Conservation (phyloP, 163 green algal species). For the Scenedesmus sp. region DNA sequence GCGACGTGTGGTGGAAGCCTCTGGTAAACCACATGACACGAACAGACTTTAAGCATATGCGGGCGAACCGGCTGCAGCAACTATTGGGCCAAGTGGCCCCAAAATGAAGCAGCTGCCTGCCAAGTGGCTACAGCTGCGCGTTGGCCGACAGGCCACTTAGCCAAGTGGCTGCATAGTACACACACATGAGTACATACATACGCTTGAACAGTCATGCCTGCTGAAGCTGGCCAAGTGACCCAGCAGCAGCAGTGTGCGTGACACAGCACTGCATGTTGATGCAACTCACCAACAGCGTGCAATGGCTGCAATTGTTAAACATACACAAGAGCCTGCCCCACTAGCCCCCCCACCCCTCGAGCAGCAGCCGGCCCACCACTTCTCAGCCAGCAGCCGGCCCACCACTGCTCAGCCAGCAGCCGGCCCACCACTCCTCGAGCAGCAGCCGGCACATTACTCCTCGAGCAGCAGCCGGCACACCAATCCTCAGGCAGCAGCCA, state of each 20-base stretch:
- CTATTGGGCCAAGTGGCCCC: too few relatives aligned
- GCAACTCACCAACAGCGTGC: not conserved
- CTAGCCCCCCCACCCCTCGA: not conserved
- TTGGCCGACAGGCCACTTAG: not conserved
- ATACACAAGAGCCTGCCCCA: not conserved
- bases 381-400: too few relatives aligned
- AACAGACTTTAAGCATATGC: too few relatives aligned
- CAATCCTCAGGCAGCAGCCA: not conserved
- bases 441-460: not conserved
- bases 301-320: not conserved
- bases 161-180: not conserved
- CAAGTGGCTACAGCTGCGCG: too few relatives aligned
- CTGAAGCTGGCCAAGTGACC: not conserved
- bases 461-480: not conserved
- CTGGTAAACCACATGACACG: too few relatives aligned
- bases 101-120: too few relatives aligned
- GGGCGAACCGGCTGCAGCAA: too few relatives aligned
- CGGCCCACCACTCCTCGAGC: not conserved
- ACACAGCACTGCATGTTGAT: not conserved
- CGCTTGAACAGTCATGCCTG: not conserved
- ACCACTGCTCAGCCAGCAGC: not conserved
- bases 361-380: not conserved
- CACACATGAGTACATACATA: not conserved
- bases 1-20: too few relatives aligned
- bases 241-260: not conserved